Evolutionary conservation across 2,329 filamentous ascomycete species (phyloP).

Genomic region (Phaeoacremonium minimum): DNA sequence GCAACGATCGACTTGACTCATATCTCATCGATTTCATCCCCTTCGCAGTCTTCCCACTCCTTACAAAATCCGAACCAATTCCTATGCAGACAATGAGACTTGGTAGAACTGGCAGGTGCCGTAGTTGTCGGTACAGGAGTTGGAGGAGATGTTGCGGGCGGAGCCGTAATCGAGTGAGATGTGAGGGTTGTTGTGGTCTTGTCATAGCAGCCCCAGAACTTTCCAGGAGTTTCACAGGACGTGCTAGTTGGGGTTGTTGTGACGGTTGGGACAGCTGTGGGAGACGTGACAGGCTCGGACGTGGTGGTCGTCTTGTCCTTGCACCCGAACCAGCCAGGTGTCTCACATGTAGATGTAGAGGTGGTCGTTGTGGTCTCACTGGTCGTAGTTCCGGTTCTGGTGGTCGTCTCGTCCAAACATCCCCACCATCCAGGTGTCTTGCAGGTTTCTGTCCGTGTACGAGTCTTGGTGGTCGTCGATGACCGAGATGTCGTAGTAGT

Average conservation of each 20-base stretch:
- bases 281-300: slow-evolving; percentile 26
- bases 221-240: slow-evolving; percentile 46
- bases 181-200: slow-evolving; percentile 20
- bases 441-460: slow-evolving; percentile 78
- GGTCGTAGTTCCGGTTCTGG: slow-evolving; percentile 34
- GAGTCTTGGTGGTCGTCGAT: slow-evolving; percentile 54
- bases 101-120: slow-evolving; percentile 13
- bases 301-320: slow-evolving; percentile 44
- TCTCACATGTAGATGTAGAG: slow-evolving; percentile 50
- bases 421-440: slow-evolving; percentile 93
- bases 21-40: slow-evolving; percentile 21
- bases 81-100: slow-evolving; percentile 26
- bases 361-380: slow-evolving; percentile 37
- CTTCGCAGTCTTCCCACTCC: slow-evolving; percentile 23
- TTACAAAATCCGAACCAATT: slow-evolving; percentile 38
- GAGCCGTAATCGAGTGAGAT: slow-evolving; percentile 18
- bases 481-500: slow-evolving; percentile 60
- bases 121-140: slow-evolving; percentile 11
- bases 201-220: slow-evolving; percentile 53
- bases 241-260: slow-evolving; percentile 23
- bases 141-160: slow-evolving; percentile 9
- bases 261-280: slow-evolving; percentile 25
- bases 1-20: slow-evolving; percentile 19
- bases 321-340: slow-evolving; percentile 65
- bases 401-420: slow-evolving; percentile 64